These are phyloP conservation scores for Geotrichum australiense DNA, from an alignment of 1,139 yeast species.

Conservation along the genomic window DNA sequence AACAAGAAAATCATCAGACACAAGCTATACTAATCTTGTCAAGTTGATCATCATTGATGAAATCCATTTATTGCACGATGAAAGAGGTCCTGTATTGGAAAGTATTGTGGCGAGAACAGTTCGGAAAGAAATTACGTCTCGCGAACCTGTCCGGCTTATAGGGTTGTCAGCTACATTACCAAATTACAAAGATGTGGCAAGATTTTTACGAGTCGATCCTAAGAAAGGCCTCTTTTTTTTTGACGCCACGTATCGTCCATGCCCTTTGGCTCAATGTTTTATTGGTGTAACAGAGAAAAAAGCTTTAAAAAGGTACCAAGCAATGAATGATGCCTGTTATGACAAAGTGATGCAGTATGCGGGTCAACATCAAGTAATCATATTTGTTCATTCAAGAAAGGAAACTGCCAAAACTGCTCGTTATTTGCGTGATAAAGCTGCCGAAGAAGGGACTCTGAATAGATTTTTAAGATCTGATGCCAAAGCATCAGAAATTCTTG, in stretches of 20 bases:
- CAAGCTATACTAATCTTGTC: constrained; percentile 56
- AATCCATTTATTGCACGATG: constrained; percentile 87
- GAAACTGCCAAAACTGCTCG: constrained; percentile 83
- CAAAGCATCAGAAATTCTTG: constrained; percentile 60
- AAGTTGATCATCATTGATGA: constrained; percentile 83
- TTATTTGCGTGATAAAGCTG: constrained; percentile 57
- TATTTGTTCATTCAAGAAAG: constrained; percentile 90
- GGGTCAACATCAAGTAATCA: constrained; percentile 65
- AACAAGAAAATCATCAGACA: constrained; percentile 69
- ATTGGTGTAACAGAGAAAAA: constrained; percentile 83
- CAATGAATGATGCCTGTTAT: constrained; percentile 88
- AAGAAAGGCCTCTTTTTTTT: constrained; percentile 62
- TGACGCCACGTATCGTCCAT: constrained; percentile 80
- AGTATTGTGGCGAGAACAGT: constrained; percentile 73
- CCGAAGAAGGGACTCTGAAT: constrained; percentile 48
- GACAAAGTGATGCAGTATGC: constrained; percentile 71
- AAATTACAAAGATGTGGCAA: constrained; percentile 81
- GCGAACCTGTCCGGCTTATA: constrained; percentile 55
- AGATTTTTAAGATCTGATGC: constrained; percentile 44
- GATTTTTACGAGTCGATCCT: constrained; percentile 62
- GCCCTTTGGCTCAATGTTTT: constrained; percentile 84
- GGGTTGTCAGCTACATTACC: constrained; percentile 95
- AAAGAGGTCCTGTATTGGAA: constrained; percentile 92
- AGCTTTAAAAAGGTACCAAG: constrained; percentile 68
- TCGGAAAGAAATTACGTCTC: constrained; percentile 42